phyloP scores from a whole-genome alignment of 345 rosid species.

The Bruguiera parviflora region DNA sequence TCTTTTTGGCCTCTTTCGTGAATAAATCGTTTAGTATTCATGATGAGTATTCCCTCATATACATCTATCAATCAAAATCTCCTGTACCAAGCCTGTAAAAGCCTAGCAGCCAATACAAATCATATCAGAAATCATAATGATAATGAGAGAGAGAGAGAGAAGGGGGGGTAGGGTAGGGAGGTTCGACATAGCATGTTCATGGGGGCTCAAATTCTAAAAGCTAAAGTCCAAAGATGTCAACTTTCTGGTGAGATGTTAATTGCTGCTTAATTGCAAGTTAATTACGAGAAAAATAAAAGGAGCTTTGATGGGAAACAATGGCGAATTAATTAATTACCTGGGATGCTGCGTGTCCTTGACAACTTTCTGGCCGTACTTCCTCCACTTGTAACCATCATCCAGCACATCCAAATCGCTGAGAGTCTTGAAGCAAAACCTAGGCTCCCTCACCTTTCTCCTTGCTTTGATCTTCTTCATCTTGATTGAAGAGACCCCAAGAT shows the following conservation, averaged over 20 bases:
- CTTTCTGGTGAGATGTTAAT: conserved; percentile 10
- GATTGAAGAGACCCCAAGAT: conserved; percentile 52
- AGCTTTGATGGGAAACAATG: background rate
- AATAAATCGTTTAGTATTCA: conserved; percentile 7
- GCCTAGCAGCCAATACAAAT: conserved; percentile 13
- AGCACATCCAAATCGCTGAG: conserved; percentile 91
- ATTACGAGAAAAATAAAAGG: conserved; percentile 1
- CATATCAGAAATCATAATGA: conserved; percentile 23
- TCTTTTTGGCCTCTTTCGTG: conserved; percentile 35
- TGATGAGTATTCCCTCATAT: conserved; percentile 18
- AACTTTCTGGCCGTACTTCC: conserved; percentile 99
- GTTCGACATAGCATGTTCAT: too few species aligned
- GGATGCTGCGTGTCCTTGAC: conserved; percentile 98
- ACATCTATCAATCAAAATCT: conserved; percentile 21
- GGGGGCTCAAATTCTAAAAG: conserved; percentile 2
- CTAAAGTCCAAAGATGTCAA: conserved; percentile 14
- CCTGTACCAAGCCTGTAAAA: conserved; percentile 30
- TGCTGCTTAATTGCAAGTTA: background rate
- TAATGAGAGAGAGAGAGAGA: conserved; percentile 25
- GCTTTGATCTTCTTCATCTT: conserved; percentile 80
- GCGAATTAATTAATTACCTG: conserved; percentile 42
- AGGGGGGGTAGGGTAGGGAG: background rate
- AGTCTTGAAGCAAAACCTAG: conserved; percentile 98
- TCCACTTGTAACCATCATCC: conserved; percentile 98
- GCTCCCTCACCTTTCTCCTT: conserved; percentile 92